Evolutionary conservation across 2,329 filamentous ascomycete species (phyloP), one percentile per base, ranked within the genome.

Genomic region (Cephalotrichum gorgonifer): DNA sequence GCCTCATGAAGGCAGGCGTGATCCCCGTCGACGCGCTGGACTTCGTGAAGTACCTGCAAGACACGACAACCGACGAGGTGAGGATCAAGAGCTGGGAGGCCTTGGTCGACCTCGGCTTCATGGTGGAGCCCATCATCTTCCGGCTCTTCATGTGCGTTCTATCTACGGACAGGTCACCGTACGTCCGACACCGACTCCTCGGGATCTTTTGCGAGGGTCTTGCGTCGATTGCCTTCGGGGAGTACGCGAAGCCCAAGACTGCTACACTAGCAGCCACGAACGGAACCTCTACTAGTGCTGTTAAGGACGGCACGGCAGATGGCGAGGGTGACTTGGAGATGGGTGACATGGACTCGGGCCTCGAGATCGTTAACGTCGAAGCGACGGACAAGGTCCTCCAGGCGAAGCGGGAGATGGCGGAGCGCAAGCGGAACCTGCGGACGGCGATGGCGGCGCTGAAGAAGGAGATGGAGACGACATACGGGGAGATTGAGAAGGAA

Each of bases 31-130:
- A 72, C 38, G 71, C 74, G 1, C 54, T 76, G 33, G 74, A 79
- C 51, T 83, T 84, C 58, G 70, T 77, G 22, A 76, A 81, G 54
- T 85, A 85, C 56, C 66, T 83, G 9, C 75, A 82, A 55, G 81
- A 85, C 56, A 78, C 74, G 50, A 85, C 78, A 6, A 66, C 72
- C 44, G 80, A 85, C 54, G 63, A 74, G 33, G 78, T 85, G 47
- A 76, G 81, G 22, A 76, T 85, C 62, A 83, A 83, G 61, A 79
- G 79, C 2, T 84, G 80, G 50, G 77, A 84, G 55, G 73, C 76
- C 9, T 64, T 86, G 42, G 70, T 84, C 33, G 78, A 84, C 53
- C 71, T 85, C n/a, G 79, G 79, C 0, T 72, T 74, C 44, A 66
- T 85, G 56, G 66, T 74, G 54, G 75, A 79, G 48, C 67, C 75